Evolutionary conservation across 192 early-diverging fungal genomes (phyloP).

Genomic region (Entophlyctis luteolus): DNA sequence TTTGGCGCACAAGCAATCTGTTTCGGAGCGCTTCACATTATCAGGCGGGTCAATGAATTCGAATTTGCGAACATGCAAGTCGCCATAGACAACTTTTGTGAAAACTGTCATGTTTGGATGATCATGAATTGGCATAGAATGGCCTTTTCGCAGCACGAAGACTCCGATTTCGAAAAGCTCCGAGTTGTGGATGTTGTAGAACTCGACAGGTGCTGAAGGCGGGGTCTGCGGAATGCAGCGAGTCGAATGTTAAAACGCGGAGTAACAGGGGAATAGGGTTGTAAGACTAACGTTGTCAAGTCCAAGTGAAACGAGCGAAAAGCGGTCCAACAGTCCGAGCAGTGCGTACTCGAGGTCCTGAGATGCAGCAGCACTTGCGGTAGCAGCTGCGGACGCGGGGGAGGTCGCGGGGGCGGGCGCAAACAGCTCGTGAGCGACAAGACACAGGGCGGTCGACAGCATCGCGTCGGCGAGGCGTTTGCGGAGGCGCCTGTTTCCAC

Average conservation of each 20-base stretch:
- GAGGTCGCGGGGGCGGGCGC: too few species aligned
- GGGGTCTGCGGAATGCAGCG: neutral
- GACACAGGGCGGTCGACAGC: conserved; percentile 1
- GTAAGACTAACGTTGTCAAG: neutral
- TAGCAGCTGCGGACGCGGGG: neutral
- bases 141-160: conserved; percentile 36
- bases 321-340: neutral
- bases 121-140: conserved; percentile 43
- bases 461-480: too few species aligned
- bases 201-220: conserved; percentile 7
- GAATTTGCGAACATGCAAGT: conserved; percentile 38
- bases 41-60: conserved; percentile 9
- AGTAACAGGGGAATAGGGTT: neutral
- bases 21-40: neutral
- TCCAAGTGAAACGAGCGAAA: neutral
- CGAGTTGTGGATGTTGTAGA: conserved; percentile 17
- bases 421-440: conserved; percentile 14
- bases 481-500: neutral
- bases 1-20: neutral
- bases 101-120: conserved; percentile 49
- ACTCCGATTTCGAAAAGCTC: conserved; percentile 37
- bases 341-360: conserved; percentile 3
- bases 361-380: neutral
- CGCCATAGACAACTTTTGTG: conserved; percentile 40
- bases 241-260: neutral